Evolutionary conservation across 139 green algal species (phyloP), one percentile per base, ranked within the genome.

Genomic region (Coccomyxa sp.): DNA sequence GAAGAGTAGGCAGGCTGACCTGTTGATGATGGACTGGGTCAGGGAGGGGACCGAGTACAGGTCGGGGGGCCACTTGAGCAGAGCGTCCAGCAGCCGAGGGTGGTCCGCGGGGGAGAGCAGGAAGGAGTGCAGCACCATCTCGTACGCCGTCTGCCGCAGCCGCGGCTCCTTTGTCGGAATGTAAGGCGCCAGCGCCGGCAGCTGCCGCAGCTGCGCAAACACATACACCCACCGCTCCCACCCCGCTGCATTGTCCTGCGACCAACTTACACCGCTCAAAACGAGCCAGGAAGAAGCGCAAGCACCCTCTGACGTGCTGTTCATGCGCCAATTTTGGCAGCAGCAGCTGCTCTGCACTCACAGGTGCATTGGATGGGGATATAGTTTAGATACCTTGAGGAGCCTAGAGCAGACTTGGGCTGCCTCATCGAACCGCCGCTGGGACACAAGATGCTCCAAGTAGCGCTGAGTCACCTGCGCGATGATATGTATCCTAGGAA

Each of bases 181-280:
- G 79, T 93, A 82, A 0, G 88, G 89, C 28, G 90, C 94, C 71
- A 99, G 86, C 75, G 87, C 84, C 11, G 91, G 84, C 81, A 99
- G 91, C 87, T 97, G 91, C 21, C 89, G 88, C n/a, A 83, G 81
- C 85, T 95, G 88, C 0, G 85, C 90, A 87, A 97, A 97, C 18
- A 87, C 82, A 79, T 91, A 93, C 76, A 94, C 86, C 88, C 90
- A 94, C 18, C 91, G 89, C 85, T 97, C 94, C 94, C 94, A 97
- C 0, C 90, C 89, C 23, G 85, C 71, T 0, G 85, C 85, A 67
- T 91, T 80, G 13, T 67, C 66, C 78, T 87, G 85, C 67, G 84
- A 51, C 38, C 38, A 51, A 51, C 38, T 7, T 7, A 51, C 38
- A 51, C 38, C 7, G 38, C 38, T 51, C 7, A 51, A 7, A 51